Percentiles rank a stretch among this genome's conserved stretches.
These are phyloP conservation scores for Moniliella sp. DNA, from an alignment of 1,284 basidiomycete species.

Conservation along the genomic window DNA sequence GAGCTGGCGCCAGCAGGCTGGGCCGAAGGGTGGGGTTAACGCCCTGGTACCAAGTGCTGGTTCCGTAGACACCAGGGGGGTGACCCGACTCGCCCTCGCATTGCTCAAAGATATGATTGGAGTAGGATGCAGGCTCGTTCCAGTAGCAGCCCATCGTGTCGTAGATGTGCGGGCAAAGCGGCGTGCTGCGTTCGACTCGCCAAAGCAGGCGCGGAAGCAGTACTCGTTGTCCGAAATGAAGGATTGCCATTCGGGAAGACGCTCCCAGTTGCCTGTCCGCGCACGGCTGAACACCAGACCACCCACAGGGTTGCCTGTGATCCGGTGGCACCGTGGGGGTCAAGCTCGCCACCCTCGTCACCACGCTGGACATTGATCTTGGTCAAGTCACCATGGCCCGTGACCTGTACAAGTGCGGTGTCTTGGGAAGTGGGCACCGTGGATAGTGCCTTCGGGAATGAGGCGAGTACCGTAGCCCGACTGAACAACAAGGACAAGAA, in stretches of 20 bases:
- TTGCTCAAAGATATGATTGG: conserved; percentile 13
- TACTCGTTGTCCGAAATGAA: conserved; percentile 23
- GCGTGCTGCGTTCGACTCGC: conserved; percentile 6
- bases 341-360: conserved; percentile 34
- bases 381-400: conserved; percentile 30
- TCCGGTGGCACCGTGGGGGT: conserved; percentile 27
- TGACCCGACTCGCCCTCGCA: conserved; percentile 18
- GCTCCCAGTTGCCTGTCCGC: conserved; percentile 18
- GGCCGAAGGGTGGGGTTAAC: background rate
- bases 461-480: conserved; percentile 40
- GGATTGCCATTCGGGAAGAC: conserved; percentile 28
- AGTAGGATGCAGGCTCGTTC: conserved; percentile 17
- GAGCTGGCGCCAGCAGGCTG: background rate
- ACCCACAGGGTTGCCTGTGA: conserved; percentile 18
- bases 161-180: conserved; percentile 15
- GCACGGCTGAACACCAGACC: conserved; percentile 21
- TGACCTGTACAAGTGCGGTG: conserved; percentile 45
- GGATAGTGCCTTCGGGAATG: conserved; percentile 51
- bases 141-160: conserved; percentile 22
- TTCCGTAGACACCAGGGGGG: conserved; percentile 23
- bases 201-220: conserved; percentile 14
- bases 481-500: too few species aligned
- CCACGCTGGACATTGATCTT: conserved; percentile 25
- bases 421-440: conserved; percentile 48
- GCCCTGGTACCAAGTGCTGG: conserved; percentile 21